A percentile compares a stretch with the other conserved stretches of the same genome.
phyloP scores from a whole-genome alignment of 495 filamentous ascomycete species.

The Penicillium argentinense region DNA sequence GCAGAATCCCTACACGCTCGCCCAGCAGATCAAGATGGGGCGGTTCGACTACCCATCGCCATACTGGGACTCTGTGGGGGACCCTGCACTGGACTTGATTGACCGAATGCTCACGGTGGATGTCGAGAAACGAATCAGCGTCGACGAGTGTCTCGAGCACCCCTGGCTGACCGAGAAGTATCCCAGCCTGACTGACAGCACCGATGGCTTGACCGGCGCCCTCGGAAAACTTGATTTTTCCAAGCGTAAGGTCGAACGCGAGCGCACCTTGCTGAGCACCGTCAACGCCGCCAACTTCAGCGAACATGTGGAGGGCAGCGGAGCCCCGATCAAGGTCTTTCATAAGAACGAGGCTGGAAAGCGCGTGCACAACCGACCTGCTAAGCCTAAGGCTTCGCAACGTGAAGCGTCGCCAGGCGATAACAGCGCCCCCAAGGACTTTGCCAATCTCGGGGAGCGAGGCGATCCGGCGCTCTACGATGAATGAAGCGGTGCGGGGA shows the following conservation, averaged over 20 bases:
- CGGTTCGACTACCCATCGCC: conserved; percentile 94
- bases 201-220: conserved; percentile 85
- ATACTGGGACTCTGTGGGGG: conserved; percentile 94
- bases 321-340: conserved; percentile 70
- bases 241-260: conserved; percentile 72
- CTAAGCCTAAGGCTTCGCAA: conserved; percentile 24
- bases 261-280: conserved; percentile 80
- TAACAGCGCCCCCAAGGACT: conserved; percentile 67
- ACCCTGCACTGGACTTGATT: conserved; percentile 89
- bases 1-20: conserved; percentile 81
- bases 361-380: conserved; percentile 38
- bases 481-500: too few species aligned
- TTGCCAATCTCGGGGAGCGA: conserved; percentile 76
- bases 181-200: conserved; percentile 69
- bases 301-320: conserved; percentile 55
- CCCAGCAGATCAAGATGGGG: conserved; percentile 86
- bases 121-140: conserved; percentile 75
- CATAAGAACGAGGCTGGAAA: conserved; percentile 67
- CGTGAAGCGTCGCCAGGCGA: conserved; percentile 62
- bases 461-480: conserved; percentile 77
- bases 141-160: conserved; percentile 88
- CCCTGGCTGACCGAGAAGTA: conserved; percentile 73
- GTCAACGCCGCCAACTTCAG: conserved; percentile 77
- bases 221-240: conserved; percentile 80
- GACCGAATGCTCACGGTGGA: conserved; percentile 93